These are phyloP conservation scores for Yamadazyma tumulicola DNA, from an alignment of 805 yeast genomes.

Conservation along the genomic window DNA sequence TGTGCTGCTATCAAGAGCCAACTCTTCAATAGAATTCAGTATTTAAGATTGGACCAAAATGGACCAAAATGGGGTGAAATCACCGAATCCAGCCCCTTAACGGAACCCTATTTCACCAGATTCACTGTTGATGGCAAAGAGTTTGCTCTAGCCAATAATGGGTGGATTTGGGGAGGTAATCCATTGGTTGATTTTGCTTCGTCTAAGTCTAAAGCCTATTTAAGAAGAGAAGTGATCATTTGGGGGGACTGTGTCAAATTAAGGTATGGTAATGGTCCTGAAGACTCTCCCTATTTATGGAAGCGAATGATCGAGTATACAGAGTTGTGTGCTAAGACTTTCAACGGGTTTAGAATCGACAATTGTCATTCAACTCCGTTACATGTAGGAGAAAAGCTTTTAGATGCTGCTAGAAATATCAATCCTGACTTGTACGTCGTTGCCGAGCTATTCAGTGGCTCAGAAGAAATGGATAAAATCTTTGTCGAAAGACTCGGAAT, in stretches of 20 bases:
- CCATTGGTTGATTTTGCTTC: slow-evolving; percentile 94
- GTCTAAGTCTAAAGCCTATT: slow-evolving; percentile 67
- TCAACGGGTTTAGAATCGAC: slow-evolving; percentile 89
- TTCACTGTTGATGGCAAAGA: slow-evolving; percentile 52
- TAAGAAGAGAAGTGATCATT: slow-evolving; percentile 88
- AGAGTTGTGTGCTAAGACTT: slow-evolving; percentile 63
- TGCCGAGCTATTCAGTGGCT: slow-evolving; percentile 92
- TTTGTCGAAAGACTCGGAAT: slow-evolving; percentile 90
- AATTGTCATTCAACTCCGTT: slow-evolving; percentile 96
- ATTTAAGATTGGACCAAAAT: slow-evolving; percentile 67
- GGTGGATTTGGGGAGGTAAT: slow-evolving; percentile 98
- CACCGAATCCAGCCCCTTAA: slow-evolving; percentile 50
- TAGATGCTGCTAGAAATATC: slow-evolving; percentile 82
- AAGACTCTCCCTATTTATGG: slow-evolving; percentile 91
- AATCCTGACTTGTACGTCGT: slow-evolving; percentile 88
- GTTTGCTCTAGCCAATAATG: slow-evolving; percentile 86
- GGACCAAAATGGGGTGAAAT: slow-evolving; percentile 80
- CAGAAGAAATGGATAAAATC: slow-evolving; percentile 83
- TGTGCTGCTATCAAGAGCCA: slow-evolving; percentile 61
- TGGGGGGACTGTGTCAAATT: slow-evolving; percentile 98
- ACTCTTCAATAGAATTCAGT: slow-evolving; percentile 71
- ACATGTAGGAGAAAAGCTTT: slow-evolving; percentile 85
- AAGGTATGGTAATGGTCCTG: slow-evolving; percentile 72
- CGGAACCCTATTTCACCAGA: slow-evolving; percentile 86
- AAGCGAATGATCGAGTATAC: slow-evolving; percentile 79